Base-by-base conservation (phyloP, 495 filamentous ascomycete genomes). In the Friedmanniomyces simplex region DNA sequence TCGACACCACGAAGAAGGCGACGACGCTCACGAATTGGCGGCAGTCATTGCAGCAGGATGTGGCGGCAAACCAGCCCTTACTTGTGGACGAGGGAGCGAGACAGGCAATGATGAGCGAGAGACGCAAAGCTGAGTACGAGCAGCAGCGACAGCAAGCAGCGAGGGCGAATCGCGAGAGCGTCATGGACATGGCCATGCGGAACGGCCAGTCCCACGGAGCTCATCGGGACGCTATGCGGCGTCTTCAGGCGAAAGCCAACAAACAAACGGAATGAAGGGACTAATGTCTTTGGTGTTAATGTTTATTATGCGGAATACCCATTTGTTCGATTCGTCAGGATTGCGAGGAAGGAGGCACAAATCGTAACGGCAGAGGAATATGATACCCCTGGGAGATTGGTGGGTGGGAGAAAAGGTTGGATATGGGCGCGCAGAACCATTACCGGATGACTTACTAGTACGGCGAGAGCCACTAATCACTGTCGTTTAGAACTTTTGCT, bases 221-320 rank as follows among this genome's bases (percentile, higher is more conserved):
- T 41, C 91, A 97, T 69, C 75, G 85, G 51, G 83, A 91, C 57
- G 89, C 87, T 0, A 78, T 97, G 79, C 74, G 88, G 62, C 81
- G 77, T 68, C 85, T 97, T 84, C 91, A 95, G 72, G 79, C 82
- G 21, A 74, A 74, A 20, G 86, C 85, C 4, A 58, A 53, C 18
- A 32, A 53, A n/a, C 20, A n/a, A 14, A 30, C 51, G 37, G 22
- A 1, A 34, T 52, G 39, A 43, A 13, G 13, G 39, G 14, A 32
- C 28, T 32, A 32, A 32, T 32, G 28, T 3, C 3, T 32, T 3
- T 43, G 13, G 14, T n/a, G 14, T 43, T 6, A 43, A 43, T 43
- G 39, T 5, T 6, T 16, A 6, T 43, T 3, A 13, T 43, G 18
- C 13, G 39, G 39, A 13, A 43, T 43, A 43, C 18, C 39, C 18